Base-by-base conservation (phyloP, 805 yeast species). In the Tetrapisispora namnaoensis region DNA sequence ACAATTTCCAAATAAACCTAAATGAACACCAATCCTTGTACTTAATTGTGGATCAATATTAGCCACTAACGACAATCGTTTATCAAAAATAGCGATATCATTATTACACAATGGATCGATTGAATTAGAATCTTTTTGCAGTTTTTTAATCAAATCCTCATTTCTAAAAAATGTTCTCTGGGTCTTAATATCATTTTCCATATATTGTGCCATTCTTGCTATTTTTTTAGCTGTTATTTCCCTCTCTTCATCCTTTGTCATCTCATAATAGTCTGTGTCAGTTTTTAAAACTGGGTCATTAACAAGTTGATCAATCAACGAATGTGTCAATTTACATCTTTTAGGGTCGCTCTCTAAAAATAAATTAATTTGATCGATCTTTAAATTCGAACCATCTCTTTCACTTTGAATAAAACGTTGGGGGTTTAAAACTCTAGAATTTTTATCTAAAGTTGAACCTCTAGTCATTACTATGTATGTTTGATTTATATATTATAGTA, bases 1-100 rank as follows among this genome's bases (percentile, higher is more conserved):
- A 49, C 95, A 86, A 50, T 80, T 77, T 47, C 87, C 74, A 63
- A 91, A 91, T 50, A 90, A 74, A 4, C 96, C 96, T 55, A 83
- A 73, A 70, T 90, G 95, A 49, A 90, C 89, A 39, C 95, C 96
- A 45, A 86, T 67, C 58, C 98, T 78, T 32, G 96, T 89, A 46
- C 80, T 79, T 42, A 85, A 70, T 56, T 82, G 82, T 17, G 95
- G 95, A 65, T 91, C 97, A 53, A 82, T 74, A 41, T 82, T 71
- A 17, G 80, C 79, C 30, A 82, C 65, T 49, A 82, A 55, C 32
- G 80, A 74, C 52, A 83, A 68, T 59, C 90, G 71, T 56, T 77
- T 74, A 62, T 77, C 78, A 62, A 82, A 82, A 16, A 65, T 62
- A 10, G 59, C 55, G 17, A 58, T 50, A 46, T 64, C 65, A 35